Evolutionary conservation across 441 rosid species (phyloP).

Genomic region (Bocquillonia castaneifolia): DNA sequence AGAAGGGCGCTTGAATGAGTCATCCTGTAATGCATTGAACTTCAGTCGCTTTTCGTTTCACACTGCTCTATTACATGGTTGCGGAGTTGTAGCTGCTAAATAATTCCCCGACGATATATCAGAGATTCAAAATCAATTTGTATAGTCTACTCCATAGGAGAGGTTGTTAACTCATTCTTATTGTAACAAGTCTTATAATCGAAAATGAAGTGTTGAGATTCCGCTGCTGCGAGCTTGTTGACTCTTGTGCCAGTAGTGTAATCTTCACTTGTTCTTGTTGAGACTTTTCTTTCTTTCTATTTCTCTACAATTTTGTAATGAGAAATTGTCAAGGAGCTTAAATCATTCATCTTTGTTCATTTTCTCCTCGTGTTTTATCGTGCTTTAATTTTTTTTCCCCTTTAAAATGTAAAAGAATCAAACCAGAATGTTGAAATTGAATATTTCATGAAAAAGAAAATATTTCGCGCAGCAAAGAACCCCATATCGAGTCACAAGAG

Average conservation of each 20-base stretch:
- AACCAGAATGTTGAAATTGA: no score
- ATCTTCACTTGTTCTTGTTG: neutral
- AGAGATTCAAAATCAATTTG: conserved; percentile 1
- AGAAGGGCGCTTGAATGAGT: conserved; percentile 59
- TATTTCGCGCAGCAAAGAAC: no score
- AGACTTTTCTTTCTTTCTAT: neutral
- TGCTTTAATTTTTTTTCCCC: no score
- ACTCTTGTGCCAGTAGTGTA: no score
- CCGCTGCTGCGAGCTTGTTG: neutral
- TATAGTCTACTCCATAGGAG: neutral
- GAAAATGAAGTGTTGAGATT: neutral
- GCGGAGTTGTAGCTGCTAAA: neutral
- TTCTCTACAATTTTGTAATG: neutral
- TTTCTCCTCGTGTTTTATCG: neutral
- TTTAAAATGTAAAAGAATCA: no score
- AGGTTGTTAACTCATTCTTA: neutral
- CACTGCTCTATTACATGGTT: neutral
- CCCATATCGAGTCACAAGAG: no score
- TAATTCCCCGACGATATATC: neutral
- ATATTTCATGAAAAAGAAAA: no score
- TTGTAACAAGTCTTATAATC: neutral
- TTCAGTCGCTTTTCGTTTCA: conserved; percentile 4
- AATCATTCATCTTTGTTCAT: neutral
- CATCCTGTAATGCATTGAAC: conserved; percentile 1
- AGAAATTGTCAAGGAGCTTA: neutral